Percentiles rank a stretch among this genome's conserved stretches.
Conservation (phyloP, 2,329 filamentous ascomycete species). For the Stemphylium lycopersici region DNA sequence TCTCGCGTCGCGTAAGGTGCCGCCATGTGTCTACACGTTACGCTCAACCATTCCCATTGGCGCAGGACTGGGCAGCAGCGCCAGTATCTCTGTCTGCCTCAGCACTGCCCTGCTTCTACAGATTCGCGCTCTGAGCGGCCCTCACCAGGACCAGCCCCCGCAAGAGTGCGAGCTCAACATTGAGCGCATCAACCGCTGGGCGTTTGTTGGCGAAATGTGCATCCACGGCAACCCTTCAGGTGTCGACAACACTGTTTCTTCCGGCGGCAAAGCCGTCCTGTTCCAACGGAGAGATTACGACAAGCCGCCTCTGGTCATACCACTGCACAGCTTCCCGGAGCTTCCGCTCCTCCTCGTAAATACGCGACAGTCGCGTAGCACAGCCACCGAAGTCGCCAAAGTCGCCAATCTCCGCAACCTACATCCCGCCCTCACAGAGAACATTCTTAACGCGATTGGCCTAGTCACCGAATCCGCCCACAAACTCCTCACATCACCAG, state of each 20-base stretch:
- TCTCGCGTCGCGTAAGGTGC: slow-evolving; percentile 77
- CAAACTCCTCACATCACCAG: slow-evolving; percentile 61
- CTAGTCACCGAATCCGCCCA: slow-evolving; percentile 67
- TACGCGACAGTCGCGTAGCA: slow-evolving; percentile 86
- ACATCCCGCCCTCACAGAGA: slow-evolving; percentile 78
- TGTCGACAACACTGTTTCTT: slow-evolving; percentile 94
- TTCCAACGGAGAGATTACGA: slow-evolving; percentile 82
- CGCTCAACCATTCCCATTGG: slow-evolving; percentile 93
- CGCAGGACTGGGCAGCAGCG: slow-evolving; percentile 89
- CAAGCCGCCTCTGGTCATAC: slow-evolving; percentile 75
- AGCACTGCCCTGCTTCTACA: slow-evolving; percentile 84
- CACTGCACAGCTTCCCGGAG: slow-evolving; percentile 88
- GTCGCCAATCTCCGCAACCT: slow-evolving; percentile 73
- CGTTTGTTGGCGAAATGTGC: slow-evolving; percentile 95
- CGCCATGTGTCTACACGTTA: slow-evolving; percentile 85
- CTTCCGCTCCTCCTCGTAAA: slow-evolving; percentile 89
- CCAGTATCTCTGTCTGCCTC: slow-evolving; percentile 90
- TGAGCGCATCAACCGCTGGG: slow-evolving; percentile 96
- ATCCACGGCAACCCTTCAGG: slow-evolving; percentile 97
- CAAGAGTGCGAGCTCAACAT: slow-evolving; percentile 89
- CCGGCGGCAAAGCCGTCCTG: slow-evolving; percentile 91
- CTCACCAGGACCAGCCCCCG: slow-evolving; percentile 86
- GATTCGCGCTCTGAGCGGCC: slow-evolving; percentile 84
- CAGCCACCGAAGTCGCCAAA: slow-evolving; percentile 83
- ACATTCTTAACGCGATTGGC: slow-evolving; percentile 86